These are phyloP conservation scores for Berberis vulgaris DNA, from an alignment of 164 flowering plant species.

Conservation along the genomic window DNA sequence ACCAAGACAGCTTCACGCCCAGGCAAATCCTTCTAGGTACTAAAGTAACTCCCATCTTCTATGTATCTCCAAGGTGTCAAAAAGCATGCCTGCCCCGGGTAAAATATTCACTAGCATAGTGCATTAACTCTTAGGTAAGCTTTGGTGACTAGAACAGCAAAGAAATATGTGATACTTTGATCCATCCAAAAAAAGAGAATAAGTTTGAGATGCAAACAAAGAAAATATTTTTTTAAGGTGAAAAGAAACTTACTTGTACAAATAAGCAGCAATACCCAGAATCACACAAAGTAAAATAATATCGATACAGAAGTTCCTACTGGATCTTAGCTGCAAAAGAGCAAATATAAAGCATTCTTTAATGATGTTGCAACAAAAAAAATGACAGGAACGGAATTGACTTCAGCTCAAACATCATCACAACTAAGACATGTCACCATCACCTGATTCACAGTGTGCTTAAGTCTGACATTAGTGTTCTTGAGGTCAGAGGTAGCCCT, in stretches of 20 bases:
- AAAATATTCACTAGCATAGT: too few relatives aligned
- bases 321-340: slow-evolving; percentile 77
- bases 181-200: too few relatives aligned
- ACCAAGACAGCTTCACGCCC: too few relatives aligned
- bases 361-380: not conserved
- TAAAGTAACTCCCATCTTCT: too few relatives aligned
- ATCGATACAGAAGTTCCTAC: slow-evolving; percentile 92
- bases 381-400: not conserved
- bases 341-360: not conserved
- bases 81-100: too few relatives aligned
- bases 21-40: too few relatives aligned
- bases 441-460: slow-evolving; percentile 87
- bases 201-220: not conserved
- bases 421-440: slow-evolving; percentile 8
- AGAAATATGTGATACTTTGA: too few relatives aligned
- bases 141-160: too few relatives aligned
- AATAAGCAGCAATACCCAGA: slow-evolving; percentile 88
- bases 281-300: slow-evolving; percentile 75
- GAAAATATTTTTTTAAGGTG: not conserved
- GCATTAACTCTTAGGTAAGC: too few relatives aligned
- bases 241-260: slow-evolving; percentile 73
- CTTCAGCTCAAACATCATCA: slow-evolving; percentile 1
- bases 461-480: slow-evolving; percentile 94
- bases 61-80: too few relatives aligned
- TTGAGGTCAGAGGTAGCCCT: slow-evolving; percentile 85